Percentiles rank a stretch among this genome's conserved stretches.
These are phyloP conservation scores for Yarrowia sp. DNA, from an alignment of 805 yeast species.

Conservation along the genomic window DNA sequence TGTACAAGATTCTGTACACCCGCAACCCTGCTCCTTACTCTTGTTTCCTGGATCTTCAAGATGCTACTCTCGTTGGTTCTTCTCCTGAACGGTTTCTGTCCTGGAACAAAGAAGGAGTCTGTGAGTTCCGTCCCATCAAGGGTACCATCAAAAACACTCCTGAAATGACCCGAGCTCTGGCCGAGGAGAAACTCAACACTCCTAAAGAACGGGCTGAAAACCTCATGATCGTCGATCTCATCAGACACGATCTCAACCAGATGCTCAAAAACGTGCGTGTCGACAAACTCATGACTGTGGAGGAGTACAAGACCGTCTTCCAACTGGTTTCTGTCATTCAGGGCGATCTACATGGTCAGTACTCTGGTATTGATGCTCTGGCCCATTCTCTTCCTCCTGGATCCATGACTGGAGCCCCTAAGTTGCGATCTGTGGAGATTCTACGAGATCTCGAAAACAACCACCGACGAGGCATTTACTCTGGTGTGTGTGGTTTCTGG, in stretches of 20 bases:
- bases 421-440: slow-evolving; percentile 83
- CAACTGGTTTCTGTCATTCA: slow-evolving; percentile 87
- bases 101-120: slow-evolving; percentile 55
- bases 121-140: slow-evolving; percentile 91
- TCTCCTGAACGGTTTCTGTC: slow-evolving; percentile 92
- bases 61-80: slow-evolving; percentile 63
- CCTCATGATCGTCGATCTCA: slow-evolving; percentile 92
- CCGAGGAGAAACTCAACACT: slow-evolving; percentile 62
- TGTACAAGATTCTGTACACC: slow-evolving; percentile 66
- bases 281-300: slow-evolving; percentile 80
- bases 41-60: slow-evolving; percentile 62
- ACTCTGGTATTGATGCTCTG: slow-evolving; percentile 74
- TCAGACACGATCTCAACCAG: slow-evolving; percentile 82
- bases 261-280: slow-evolving; percentile 65
- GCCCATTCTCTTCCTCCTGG: slow-evolving; percentile 90
- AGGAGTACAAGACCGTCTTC: slow-evolving; percentile 85
- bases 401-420: slow-evolving; percentile 99
- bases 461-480: slow-evolving; percentile 73
- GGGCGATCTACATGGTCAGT: slow-evolving; percentile 50
- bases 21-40: slow-evolving; percentile 93
- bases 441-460: slow-evolving; percentile 55
- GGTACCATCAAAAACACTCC: slow-evolving; percentile 81
- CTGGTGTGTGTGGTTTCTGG: slow-evolving; percentile 97
- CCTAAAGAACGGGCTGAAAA: slow-evolving; percentile 96
- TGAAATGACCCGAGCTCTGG: slow-evolving; percentile 53